Conservation (phyloP, 495 filamentous ascomycete genomes). For the Penicillium chermesinum region DNA sequence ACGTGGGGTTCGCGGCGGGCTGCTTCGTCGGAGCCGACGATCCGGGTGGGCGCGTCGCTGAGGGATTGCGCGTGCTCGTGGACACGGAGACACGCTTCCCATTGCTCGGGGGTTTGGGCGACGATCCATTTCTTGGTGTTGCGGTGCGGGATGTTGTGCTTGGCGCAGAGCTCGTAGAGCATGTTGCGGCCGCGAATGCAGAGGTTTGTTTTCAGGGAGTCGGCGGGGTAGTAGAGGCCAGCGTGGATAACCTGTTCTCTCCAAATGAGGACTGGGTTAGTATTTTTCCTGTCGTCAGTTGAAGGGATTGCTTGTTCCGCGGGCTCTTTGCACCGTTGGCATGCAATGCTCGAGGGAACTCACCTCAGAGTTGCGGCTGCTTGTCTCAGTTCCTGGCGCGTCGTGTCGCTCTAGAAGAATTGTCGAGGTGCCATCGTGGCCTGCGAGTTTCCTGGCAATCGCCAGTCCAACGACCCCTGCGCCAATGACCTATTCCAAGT, state of each 20-base stretch:
- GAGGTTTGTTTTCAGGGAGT: slow-evolving; percentile 73
- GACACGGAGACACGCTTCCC: slow-evolving; percentile 57
- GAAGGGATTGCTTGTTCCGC: too few relatives aligned
- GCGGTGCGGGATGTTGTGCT: slow-evolving; percentile 60
- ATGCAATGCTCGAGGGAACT: not conserved
- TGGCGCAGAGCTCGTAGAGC: slow-evolving; percentile 73
- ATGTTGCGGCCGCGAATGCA: slow-evolving; percentile 71
- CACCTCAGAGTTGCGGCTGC: slow-evolving; percentile 86
- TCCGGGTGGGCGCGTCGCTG: slow-evolving; percentile 63
- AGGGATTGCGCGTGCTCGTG: slow-evolving; percentile 62
- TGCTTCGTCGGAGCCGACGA: slow-evolving; percentile 59
- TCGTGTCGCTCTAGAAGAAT: slow-evolving; percentile 79
- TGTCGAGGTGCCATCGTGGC: slow-evolving; percentile 56
- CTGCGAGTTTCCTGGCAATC: slow-evolving; percentile 72
- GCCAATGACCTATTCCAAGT: slow-evolving; percentile 64
- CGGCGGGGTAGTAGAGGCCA: slow-evolving; percentile 82
- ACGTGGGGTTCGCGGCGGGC: slow-evolving; percentile 66
- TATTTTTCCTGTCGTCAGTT: not conserved
- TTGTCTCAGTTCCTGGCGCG: slow-evolving; percentile 82
- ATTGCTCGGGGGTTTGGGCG: slow-evolving; percentile 70
- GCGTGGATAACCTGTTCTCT: slow-evolving; percentile 83
- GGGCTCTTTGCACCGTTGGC: too few relatives aligned
- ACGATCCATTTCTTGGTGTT: slow-evolving; percentile 93
- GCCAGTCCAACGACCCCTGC: slow-evolving; percentile 88
- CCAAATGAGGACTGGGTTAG: not conserved